These are phyloP conservation scores for Plectosphaerella sp. DNA, from an alignment of 2,329 filamentous ascomycete species.

Conservation along the genomic window DNA sequence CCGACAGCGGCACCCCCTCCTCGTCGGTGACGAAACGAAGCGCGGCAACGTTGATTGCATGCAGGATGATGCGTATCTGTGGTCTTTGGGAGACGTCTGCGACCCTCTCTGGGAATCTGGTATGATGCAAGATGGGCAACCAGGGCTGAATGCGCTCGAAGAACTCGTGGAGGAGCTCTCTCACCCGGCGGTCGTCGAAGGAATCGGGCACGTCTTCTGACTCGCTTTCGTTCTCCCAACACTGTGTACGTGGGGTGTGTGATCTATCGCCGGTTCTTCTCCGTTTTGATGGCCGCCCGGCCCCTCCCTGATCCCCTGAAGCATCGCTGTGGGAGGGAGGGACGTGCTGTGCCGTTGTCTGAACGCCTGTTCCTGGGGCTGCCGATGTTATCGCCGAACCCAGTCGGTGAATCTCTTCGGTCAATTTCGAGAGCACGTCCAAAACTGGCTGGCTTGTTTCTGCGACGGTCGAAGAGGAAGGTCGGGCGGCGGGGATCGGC, in stretches of 20 bases:
- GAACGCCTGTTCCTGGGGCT: background rate
- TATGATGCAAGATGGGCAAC: constrained; percentile 31
- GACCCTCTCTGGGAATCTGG: constrained; percentile 19
- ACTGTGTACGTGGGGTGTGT: constrained; percentile 11
- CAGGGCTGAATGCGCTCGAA: constrained; percentile 33
- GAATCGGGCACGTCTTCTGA: constrained; percentile 17
- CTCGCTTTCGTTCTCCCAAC: constrained; percentile 12
- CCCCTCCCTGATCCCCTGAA: background rate
- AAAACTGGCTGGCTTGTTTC: constrained; percentile 6
- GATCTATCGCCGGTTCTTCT: constrained; percentile 8
- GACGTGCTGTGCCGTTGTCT: constrained; percentile 3
- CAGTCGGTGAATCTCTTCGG: constrained; percentile 13
- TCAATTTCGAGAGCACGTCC: constrained; percentile 12
- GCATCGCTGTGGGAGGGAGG: background rate
- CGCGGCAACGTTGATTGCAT: constrained; percentile 26
- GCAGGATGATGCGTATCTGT: constrained; percentile 24
- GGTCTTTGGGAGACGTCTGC: constrained; percentile 17
- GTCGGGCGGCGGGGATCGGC: background rate
- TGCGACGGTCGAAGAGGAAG: background rate
- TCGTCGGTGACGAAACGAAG: constrained; percentile 19
- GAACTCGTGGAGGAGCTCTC: constrained; percentile 17
- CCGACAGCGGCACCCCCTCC: constrained; percentile 17
- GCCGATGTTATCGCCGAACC: constrained; percentile 1
- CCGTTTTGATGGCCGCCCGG: constrained; percentile 3
- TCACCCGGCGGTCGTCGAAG: constrained; percentile 10